Conservation (phyloP, 106 monocot species). For the Posidonia australis region DNA sequence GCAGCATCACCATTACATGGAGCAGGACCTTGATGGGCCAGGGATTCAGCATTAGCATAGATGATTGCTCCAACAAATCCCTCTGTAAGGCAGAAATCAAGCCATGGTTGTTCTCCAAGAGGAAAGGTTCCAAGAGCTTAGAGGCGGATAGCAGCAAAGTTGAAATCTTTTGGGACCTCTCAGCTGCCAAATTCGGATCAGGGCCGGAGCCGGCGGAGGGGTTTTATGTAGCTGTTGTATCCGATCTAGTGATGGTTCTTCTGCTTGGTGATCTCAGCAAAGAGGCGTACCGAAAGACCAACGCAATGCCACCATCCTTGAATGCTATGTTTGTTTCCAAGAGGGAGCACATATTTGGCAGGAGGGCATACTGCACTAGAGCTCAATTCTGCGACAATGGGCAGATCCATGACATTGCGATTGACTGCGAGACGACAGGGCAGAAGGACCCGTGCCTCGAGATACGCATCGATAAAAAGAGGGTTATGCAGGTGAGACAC, state of each 20-base stretch:
- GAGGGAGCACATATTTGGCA: constrained; percentile 71
- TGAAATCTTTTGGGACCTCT: constrained; percentile 81
- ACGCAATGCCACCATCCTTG: constrained; percentile 15
- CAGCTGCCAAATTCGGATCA: constrained; percentile 48
- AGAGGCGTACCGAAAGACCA: constrained; percentile 45
- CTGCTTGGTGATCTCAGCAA: constrained; percentile 55
- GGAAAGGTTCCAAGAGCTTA: constrained; percentile 19
- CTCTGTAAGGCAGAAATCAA: neutral
- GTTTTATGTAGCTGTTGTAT: constrained; percentile 57
- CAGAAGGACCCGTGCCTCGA: constrained; percentile 55
- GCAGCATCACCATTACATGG: constrained; percentile 3
- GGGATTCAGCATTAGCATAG: constrained; percentile 1
- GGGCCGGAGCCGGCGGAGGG: constrained; percentile 62
- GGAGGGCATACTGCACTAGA: constrained; percentile 52
- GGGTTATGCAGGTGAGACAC: constrained; percentile 68
- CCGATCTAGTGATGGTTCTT: constrained; percentile 48
- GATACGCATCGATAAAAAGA: constrained; percentile 66
- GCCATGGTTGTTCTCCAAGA: constrained; percentile 8
- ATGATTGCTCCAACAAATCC: neutral
- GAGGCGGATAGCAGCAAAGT: constrained; percentile 33
- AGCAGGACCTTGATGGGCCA: constrained; percentile 6
- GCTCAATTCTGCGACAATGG: constrained; percentile 52
- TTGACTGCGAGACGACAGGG: constrained; percentile 55
- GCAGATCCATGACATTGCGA: constrained; percentile 51
- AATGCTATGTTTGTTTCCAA: constrained; percentile 40